Evolutionary conservation across 208 protist genomes (phyloP).

Genomic region (Strigomonas culicis): DNA sequence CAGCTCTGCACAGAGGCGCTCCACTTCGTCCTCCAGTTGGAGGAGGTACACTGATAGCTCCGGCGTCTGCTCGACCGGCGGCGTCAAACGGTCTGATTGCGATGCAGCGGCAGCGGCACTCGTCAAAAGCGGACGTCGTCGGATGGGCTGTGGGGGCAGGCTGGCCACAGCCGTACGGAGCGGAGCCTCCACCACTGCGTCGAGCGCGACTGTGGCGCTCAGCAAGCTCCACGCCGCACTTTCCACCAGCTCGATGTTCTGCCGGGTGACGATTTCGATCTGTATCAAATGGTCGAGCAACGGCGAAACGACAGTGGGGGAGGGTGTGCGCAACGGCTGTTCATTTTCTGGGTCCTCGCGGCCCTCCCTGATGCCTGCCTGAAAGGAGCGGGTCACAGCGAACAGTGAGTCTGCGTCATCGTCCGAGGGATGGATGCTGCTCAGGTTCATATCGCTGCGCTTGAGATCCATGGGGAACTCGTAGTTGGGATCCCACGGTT

Average conservation of each 20-base stretch:
- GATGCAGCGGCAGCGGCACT: not conserved
- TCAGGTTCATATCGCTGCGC: not conserved
- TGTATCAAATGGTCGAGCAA: not conserved
- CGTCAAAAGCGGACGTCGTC: not conserved
- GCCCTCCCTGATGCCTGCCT: not conserved
- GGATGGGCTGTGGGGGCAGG: not conserved
- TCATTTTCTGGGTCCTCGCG: not conserved
- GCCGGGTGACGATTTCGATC: constrained; percentile 9
- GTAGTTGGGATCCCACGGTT: constrained; percentile 9
- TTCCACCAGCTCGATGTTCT: constrained; percentile 15
- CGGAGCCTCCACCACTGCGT: not conserved
- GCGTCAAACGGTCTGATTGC: not conserved
- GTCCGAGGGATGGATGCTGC: constrained; percentile 7
- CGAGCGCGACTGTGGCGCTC: not conserved
- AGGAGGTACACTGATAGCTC: not conserved
- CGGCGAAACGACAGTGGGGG: not conserved
- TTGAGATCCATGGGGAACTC: constrained; percentile 4
- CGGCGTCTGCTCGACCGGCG: not conserved
- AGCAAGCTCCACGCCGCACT: constrained; percentile 17
- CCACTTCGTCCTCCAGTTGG: not conserved
- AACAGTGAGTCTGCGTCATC: constrained; percentile 12
- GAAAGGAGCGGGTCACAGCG: constrained; percentile 10
- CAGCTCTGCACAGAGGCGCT: not conserved
- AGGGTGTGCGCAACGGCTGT: not conserved
- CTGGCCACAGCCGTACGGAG: not conserved